phyloP scores from a whole-genome alignment of 441 rosid species.

The Populus hybrid region DNA sequence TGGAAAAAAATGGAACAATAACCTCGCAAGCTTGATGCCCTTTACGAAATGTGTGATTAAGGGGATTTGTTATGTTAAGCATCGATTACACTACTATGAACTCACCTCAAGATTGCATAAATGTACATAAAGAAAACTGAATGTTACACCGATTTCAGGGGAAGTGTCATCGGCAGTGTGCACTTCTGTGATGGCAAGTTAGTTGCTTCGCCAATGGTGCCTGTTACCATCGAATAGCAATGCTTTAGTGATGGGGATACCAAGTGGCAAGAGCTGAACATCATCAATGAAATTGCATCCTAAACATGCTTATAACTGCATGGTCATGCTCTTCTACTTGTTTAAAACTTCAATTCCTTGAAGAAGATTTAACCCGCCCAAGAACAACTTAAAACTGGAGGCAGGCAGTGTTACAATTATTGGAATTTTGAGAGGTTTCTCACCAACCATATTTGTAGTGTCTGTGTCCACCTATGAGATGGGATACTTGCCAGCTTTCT shows the following conservation, averaged over 20 bases:
- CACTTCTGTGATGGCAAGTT: neutral
- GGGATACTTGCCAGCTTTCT: neutral
- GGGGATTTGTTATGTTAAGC: neutral
- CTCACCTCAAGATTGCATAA: neutral
- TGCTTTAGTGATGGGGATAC: neutral
- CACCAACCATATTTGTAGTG: neutral
- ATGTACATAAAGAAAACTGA: conserved; percentile 8
- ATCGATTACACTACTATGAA: neutral
- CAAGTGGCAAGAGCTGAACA: neutral
- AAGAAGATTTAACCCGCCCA: neutral
- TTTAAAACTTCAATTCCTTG: neutral
- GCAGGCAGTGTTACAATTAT: neutral
- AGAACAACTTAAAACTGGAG: neutral
- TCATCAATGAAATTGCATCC: neutral
- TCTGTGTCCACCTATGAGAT: neutral
- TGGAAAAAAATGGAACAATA: conserved; percentile 56
- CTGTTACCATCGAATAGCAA: neutral
- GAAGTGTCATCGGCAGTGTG: too few species aligned
- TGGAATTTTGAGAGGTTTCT: neutral
- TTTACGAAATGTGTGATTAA: neutral
- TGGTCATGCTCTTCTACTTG: too few species aligned
- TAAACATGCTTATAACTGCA: too few species aligned
- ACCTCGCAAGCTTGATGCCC: conserved; percentile 31
- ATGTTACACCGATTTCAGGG: neutral
- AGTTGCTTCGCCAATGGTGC: neutral